These are phyloP conservation scores for Bipolaris cookei DNA, from an alignment of 2,329 filamentous ascomycete genomes.

Conservation along the genomic window DNA sequence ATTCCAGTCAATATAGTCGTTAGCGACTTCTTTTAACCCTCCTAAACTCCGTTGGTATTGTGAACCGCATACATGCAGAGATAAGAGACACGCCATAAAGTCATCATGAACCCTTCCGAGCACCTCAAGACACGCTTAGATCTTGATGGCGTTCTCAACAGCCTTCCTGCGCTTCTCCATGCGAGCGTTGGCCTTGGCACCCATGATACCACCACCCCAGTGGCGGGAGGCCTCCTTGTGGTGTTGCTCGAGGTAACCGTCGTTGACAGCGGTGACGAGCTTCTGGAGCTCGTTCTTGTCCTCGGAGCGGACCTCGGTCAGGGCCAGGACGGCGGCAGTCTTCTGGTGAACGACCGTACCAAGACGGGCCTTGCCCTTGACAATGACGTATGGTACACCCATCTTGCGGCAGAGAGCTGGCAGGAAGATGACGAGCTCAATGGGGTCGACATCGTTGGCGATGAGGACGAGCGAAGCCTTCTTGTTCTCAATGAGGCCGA, in stretches of 20 bases:
- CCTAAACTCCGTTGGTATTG: slow-evolving; percentile 50
- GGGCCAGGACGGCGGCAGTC: slow-evolving; percentile 93
- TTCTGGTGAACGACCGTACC: slow-evolving; percentile 99
- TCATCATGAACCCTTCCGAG: slow-evolving; percentile 38
- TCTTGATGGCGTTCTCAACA: slow-evolving; percentile 93
- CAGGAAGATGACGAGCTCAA: slow-evolving; percentile 99
- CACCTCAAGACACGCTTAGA: slow-evolving; percentile 65
- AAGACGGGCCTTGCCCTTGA: slow-evolving; percentile 99
- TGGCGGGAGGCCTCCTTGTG: slow-evolving; percentile 88
- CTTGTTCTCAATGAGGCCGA: slow-evolving; percentile 75
- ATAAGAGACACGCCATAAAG: slow-evolving; percentile 49
- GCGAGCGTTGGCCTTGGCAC: slow-evolving; percentile 83
- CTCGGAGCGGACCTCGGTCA: slow-evolving; percentile 96
- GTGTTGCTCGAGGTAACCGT: slow-evolving; percentile 89
- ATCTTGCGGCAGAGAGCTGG: slow-evolving; percentile 99
- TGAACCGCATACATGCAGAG: slow-evolving; percentile 50
- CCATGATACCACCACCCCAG: slow-evolving; percentile 99
- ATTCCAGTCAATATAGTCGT: slow-evolving; percentile 46
- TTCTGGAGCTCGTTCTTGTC: slow-evolving; percentile 99
- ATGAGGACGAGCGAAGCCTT: slow-evolving; percentile 98
- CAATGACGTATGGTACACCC: slow-evolving; percentile 95
- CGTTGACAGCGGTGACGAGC: slow-evolving; percentile 95
- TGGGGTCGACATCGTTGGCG: slow-evolving; percentile 99
- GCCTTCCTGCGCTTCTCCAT: slow-evolving; percentile 93
- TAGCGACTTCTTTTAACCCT: slow-evolving; percentile 47